Conservation (phyloP, 148 eudicot genomes). For the Camellia japonica region DNA sequence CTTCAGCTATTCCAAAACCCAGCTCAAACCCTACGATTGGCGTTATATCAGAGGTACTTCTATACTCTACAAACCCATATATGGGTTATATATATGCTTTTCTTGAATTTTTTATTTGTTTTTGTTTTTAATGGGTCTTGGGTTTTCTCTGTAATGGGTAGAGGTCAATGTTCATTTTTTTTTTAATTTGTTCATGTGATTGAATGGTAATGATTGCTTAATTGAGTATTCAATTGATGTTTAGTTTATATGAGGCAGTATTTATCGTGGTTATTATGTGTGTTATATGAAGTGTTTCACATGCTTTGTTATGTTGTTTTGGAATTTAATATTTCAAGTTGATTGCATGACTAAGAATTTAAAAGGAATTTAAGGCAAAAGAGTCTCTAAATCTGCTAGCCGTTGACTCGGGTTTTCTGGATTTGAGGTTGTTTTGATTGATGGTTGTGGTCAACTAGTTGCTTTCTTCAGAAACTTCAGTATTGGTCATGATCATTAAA, state of each 20-base stretch:
- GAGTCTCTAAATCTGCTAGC: neutral
- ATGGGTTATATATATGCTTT: neutral
- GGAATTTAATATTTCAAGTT: neutral
- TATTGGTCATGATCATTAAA: neutral
- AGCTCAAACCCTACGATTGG: slow-evolving; percentile 75
- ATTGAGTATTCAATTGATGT: neutral
- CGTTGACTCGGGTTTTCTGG: slow-evolving; percentile 9
- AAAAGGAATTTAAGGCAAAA: neutral
- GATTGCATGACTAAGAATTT: neutral
- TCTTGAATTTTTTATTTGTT: neutral
- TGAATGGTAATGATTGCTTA: neutral
- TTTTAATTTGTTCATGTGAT: slow-evolving; percentile 8
- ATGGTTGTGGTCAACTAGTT: slow-evolving; percentile 10
- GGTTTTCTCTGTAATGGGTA: neutral
- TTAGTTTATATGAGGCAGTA: neutral
- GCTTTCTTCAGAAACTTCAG: neutral
- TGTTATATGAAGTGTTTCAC: neutral
- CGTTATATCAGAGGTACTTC: slow-evolving; percentile 69
- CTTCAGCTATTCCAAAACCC: slow-evolving; percentile 50
- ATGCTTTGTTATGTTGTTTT: neutral
- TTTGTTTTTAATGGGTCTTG: too few relatives aligned
- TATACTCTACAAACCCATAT: neutral
- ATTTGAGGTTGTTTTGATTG: slow-evolving; percentile 6
- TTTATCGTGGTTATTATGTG: neutral
- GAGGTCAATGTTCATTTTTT: slow-evolving; percentile 3